A percentile compares a stretch with the other conserved stretches of the same genome.
Conservation (phyloP, 441 rosid species). For the Pelargonium cotyledonis region DNA sequence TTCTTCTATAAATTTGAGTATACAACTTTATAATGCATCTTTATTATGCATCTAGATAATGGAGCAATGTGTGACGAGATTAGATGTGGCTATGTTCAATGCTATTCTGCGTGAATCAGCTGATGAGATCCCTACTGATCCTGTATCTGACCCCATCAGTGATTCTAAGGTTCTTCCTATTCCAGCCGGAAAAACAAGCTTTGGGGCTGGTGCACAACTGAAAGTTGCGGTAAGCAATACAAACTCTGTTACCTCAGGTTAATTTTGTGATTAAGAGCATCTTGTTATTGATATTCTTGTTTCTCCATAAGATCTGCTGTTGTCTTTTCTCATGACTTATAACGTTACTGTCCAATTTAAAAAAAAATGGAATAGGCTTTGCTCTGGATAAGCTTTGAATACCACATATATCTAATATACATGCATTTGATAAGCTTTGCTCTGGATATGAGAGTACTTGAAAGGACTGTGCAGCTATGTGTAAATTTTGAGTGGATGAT, state of each 20-base stretch:
- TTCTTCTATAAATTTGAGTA: neutral
- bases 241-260: neutral
- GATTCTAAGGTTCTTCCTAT: conserved; percentile 78
- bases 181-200: conserved; percentile 72
- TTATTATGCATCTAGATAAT: conserved; percentile 47
- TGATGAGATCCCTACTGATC: conserved; percentile 91
- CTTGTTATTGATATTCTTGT: no score
- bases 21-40: neutral
- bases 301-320: no score
- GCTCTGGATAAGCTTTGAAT: no score
- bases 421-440: no score
- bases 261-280: no score
- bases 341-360: no score
- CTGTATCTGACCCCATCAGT: conserved; percentile 93
- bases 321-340: no score
- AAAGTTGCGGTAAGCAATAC: conserved; percentile 65
- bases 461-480: no score
- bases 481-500: no score
- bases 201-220: conserved; percentile 91
- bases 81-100: conserved; percentile 96
- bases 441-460: no score
- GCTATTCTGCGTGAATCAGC: conserved; percentile 89
- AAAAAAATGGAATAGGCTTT: no score
- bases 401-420: no score
- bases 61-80: conserved; percentile 89